Evolutionary conservation across 2,329 filamentous ascomycete species (phyloP).

Genomic region (Thermochaetoides dissita): DNA sequence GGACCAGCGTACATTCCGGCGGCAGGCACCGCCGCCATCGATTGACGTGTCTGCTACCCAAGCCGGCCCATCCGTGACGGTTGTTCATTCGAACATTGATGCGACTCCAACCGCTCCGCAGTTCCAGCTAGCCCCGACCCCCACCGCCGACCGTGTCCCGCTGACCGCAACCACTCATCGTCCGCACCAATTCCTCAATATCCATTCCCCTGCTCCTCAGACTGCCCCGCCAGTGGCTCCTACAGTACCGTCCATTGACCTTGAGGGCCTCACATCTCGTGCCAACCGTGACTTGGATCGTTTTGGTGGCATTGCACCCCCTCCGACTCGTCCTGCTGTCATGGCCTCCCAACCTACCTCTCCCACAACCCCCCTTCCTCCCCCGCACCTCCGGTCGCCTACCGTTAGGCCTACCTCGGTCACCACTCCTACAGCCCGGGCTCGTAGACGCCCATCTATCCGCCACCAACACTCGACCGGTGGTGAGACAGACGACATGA

Average conservation of each 20-base stretch:
- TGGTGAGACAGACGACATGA: conserved; percentile 76
- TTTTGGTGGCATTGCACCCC: conserved; percentile 66
- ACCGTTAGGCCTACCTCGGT: conserved; percentile 39
- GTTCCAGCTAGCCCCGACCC: conserved; percentile 43
- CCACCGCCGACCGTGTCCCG: conserved; percentile 56
- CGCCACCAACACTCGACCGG: conserved; percentile 72
- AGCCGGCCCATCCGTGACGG: conserved; percentile 30
- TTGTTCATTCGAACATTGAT: conserved; percentile 32
- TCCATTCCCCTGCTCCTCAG: conserved; percentile 35
- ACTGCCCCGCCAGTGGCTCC: conserved; percentile 54
- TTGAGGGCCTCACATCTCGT: conserved; percentile 31
- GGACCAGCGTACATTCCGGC: conserved; percentile 50
- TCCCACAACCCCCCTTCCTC: conserved; percentile 68
- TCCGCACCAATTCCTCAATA: conserved; percentile 25
- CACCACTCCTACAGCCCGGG: conserved; percentile 37
- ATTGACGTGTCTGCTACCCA: conserved; percentile 60
- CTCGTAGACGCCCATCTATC: conserved; percentile 66
- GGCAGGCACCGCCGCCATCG: conserved; percentile 70
- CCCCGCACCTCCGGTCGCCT: conserved; percentile 45
- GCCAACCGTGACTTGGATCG: conserved; percentile 68
- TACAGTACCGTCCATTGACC: conserved; percentile 52
- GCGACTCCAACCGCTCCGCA: conserved; percentile 45
- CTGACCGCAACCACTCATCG: conserved; percentile 26
- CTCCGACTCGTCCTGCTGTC: conserved; percentile 39
- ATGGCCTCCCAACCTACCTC: conserved; percentile 82